These are phyloP conservation scores for Biscutella auriculata DNA, from an alignment of 441 rosid species.

Conservation along the genomic window DNA sequence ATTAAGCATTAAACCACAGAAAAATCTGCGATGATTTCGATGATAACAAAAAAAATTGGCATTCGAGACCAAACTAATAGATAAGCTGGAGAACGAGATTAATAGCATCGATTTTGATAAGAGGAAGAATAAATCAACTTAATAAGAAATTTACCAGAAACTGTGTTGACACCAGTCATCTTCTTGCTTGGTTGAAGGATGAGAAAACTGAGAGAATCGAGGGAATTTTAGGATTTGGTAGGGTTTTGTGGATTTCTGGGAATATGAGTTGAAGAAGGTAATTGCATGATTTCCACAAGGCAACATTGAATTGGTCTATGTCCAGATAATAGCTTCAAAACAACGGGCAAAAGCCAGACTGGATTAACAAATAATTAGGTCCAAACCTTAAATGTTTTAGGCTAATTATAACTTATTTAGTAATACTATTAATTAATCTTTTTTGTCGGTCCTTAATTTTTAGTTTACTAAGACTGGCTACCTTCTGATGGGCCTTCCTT, in stretches of 20 bases:
- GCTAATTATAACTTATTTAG: too few relatives aligned
- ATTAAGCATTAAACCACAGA: background rate
- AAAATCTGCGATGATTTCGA: background rate
- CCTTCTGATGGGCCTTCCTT: background rate
- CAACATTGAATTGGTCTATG: slow-evolving; percentile 2
- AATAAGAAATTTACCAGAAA: slow-evolving; percentile 7
- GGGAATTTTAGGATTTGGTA: background rate
- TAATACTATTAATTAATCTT: too few relatives aligned
- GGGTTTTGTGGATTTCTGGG: slow-evolving; percentile 1
- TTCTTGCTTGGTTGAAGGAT: background rate
- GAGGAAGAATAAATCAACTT: background rate
- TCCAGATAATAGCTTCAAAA: too few relatives aligned
- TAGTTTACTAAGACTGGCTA: background rate
- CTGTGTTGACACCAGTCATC: slow-evolving; percentile 12
- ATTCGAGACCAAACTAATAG: too few relatives aligned
- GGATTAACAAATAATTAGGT: background rate
- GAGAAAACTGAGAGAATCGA: background rate
- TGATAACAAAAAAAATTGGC: background rate
- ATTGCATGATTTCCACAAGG: background rate
- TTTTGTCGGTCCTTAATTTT: too few relatives aligned
- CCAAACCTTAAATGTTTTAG: background rate
- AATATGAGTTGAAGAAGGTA: background rate
- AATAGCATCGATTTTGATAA: background rate
- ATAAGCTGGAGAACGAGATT: background rate
- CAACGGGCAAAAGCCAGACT: slow-evolving; percentile 1